phyloP scores from a whole-genome alignment of 78 protist species.

The Emiliania huxleyi region DNA sequence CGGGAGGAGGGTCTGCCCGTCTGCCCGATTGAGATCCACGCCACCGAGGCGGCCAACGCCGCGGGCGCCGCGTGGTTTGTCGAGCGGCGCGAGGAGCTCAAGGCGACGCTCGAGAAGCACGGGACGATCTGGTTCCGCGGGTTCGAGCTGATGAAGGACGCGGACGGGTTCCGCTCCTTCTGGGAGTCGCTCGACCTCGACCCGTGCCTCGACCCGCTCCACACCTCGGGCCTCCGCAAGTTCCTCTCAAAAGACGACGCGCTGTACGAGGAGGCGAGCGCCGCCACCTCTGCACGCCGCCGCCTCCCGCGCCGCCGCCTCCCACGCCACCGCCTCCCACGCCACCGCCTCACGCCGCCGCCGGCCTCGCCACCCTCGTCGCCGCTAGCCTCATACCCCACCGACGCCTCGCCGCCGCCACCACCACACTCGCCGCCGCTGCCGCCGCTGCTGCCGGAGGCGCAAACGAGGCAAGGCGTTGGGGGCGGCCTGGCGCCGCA shows the following conservation, averaged over 20 bases:
- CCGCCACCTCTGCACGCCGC: too few relatives aligned
- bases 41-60: not conserved
- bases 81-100: not conserved
- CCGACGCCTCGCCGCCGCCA: too few relatives aligned
- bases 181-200: constrained; percentile 10
- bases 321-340: too few relatives aligned
- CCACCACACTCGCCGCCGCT: too few relatives aligned
- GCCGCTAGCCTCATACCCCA: too few relatives aligned
- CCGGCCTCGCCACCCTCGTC: too few relatives aligned
- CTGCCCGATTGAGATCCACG: not conserved
- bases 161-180: constrained; percentile 13
- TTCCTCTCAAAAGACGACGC: constrained; percentile 32
- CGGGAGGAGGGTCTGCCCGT: not conserved
- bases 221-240: constrained; percentile 39
- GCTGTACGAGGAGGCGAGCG: constrained; percentile 32
- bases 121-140: not conserved
- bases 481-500: too few relatives aligned
- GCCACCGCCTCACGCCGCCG: too few relatives aligned
- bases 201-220: constrained; percentile 40
- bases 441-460: too few relatives aligned
- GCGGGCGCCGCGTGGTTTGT: not conserved
- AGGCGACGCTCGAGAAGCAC: not conserved
- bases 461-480: too few relatives aligned
- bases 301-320: too few relatives aligned
- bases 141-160: constrained; percentile 16